Base-by-base conservation (phyloP, 2,329 filamentous ascomycete genomes). In the Colletotrichum plurivorum region DNA sequence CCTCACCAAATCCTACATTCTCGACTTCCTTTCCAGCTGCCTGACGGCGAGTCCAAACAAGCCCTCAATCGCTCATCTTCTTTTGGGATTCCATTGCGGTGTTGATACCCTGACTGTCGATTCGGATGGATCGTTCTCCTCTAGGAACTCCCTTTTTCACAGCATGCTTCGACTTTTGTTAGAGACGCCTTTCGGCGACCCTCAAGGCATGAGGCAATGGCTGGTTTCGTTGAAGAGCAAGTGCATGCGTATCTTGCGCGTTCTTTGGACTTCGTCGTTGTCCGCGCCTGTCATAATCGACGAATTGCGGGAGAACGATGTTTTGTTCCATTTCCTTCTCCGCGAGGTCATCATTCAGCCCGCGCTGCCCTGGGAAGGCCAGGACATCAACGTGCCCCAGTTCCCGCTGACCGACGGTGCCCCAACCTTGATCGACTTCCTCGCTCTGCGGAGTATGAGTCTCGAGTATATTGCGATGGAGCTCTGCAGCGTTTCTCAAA, bases 391-490 rank as follows among this genome's bases (percentile, higher is more conserved):
- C 13, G 84, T 89, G 48, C 85, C 89, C 1, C 85, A 90, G 7
- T 96, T 97, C 75, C 89, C 94, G 64, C 81, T 91, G 18, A 88
- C 87, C 0, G 85, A 90, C 20, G 91, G 93, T 10, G 90, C 93
- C 2, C 80, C 87, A 43, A 90, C 92, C 0, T 88, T 96, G 46
- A 87, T 92, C 41, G 91, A 95, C 74, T 97, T 97, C 77, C 85
- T 99, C 53, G 86, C 89, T 13, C 87, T 93, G 67, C 90, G 97
- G 64, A 90, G 93, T 59, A 89, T 93, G 74, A 88, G 94, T 46
- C 88, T 97, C 71, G 93, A 97, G 75, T 98, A 98, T 76, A 90
- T 94, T 41, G 91, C 93, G 15, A 90, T 93, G 69, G 95, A 98
- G 78, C 87, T 99, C 45, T 93, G 94, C 74, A 88, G 91, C 67